Conservation (phyloP, 768 basidiomycete genomes). For the Cubamyces lactineus region DNA sequence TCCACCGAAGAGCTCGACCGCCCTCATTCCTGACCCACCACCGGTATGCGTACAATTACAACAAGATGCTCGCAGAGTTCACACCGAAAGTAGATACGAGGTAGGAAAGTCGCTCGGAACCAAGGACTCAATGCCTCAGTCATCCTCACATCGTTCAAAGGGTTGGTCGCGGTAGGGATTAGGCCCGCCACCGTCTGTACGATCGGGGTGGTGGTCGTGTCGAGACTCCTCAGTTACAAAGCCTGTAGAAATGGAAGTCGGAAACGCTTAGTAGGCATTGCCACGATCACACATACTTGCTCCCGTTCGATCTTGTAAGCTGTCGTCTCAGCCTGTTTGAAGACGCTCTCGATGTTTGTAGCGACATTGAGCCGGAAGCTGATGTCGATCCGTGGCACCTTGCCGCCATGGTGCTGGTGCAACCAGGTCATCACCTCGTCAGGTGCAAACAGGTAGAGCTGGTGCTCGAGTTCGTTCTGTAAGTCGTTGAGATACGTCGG, state of each 20-base stretch:
- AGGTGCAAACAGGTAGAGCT: slow-evolving; percentile 86
- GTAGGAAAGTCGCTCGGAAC: slow-evolving; percentile 52
- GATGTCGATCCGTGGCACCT: slow-evolving; percentile 59
- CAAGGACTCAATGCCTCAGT: slow-evolving; percentile 84
- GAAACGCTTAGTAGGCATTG: slow-evolving; percentile 5
- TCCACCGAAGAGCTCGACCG: no score
- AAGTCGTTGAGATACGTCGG: not conserved
- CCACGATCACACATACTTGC: slow-evolving; percentile 49
- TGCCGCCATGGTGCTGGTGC: slow-evolving; percentile 47
- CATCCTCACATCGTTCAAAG: slow-evolving; percentile 82
- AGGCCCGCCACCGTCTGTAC: slow-evolving; percentile 82
- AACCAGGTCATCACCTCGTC: slow-evolving; percentile 90
- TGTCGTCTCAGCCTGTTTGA: slow-evolving; percentile 81
- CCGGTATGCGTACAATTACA: slow-evolving; percentile 17
- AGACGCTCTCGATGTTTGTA: slow-evolving; percentile 66
- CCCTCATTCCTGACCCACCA: no score
- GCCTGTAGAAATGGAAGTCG: slow-evolving; percentile 30
- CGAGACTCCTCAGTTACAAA: slow-evolving; percentile 33
- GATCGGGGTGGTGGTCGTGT: slow-evolving; percentile 54
- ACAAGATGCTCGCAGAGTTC: not conserved
- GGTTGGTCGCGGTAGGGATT: slow-evolving; percentile 88
- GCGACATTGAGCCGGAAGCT: slow-evolving; percentile 60
- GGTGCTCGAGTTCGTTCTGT: slow-evolving; percentile 91
- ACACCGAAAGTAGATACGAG: not conserved
- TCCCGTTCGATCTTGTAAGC: slow-evolving; percentile 88